These are phyloP conservation scores for Crucibulum cyathiforme DNA, from an alignment of 1,284 basidiomycete species.

Conservation along the genomic window DNA sequence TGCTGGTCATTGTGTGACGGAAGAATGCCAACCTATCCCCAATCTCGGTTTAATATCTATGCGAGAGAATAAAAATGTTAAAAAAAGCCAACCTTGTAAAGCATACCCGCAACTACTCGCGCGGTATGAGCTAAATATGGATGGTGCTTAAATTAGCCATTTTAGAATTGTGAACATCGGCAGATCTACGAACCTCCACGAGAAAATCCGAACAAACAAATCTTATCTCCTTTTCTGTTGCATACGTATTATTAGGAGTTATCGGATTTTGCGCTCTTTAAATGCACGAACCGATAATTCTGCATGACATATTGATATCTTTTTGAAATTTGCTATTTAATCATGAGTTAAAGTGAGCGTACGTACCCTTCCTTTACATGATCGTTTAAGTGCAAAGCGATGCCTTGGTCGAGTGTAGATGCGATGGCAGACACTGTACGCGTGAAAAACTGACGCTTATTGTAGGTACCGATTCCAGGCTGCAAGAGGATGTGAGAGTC, in stretches of 20 bases:
- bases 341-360: neutral
- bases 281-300: slow-evolving; percentile 19
- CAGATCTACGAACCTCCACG: slow-evolving; percentile 8
- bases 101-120: slow-evolving; percentile 16
- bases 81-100: slow-evolving; percentile 13
- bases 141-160: neutral
- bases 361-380: slow-evolving; percentile 30
- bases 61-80: neutral
- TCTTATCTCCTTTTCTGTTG: slow-evolving; percentile 16
- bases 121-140: slow-evolving; percentile 11
- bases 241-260: neutral
- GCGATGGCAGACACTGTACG: slow-evolving; percentile 10
- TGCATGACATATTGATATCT: slow-evolving; percentile 22
- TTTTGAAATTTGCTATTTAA: neutral
- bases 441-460: slow-evolving; percentile 19
- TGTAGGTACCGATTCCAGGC: slow-evolving; percentile 25
- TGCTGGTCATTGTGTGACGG: slow-evolving; percentile 16
- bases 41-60: neutral
- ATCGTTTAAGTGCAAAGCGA: slow-evolving; percentile 24
- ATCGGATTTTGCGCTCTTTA: neutral
- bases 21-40: slow-evolving; percentile 13
- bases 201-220: slow-evolving; percentile 20
- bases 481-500: neutral
- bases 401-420: slow-evolving; percentile 18
- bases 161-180: neutral